A percentile compares a stretch with the other conserved stretches of the same genome.
Conservation (phyloP, 108 stramenopile genomes). For the Cyclotella atomus region DNA sequence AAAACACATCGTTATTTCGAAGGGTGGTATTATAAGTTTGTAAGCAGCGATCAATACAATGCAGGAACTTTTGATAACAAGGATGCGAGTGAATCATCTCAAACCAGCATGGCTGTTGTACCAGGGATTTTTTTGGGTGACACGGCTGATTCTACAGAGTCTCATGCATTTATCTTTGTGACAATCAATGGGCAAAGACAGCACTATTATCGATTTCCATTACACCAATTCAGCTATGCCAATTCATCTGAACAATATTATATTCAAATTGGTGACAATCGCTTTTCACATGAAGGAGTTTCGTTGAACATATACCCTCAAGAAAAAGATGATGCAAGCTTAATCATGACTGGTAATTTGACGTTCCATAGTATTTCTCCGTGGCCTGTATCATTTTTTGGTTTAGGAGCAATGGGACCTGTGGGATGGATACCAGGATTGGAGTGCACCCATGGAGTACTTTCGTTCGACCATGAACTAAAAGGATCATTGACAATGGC, state of each 20-base stretch:
- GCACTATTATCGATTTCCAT: conserved; percentile 34
- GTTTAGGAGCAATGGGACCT: conserved; percentile 43
- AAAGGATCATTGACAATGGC: conserved; percentile 23
- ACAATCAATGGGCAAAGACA: conserved; percentile 37
- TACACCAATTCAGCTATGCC: conserved; percentile 30
- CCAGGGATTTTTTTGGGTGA: conserved; percentile 36
- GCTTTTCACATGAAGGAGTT: conserved; percentile 26
- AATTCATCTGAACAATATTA: conserved; percentile 15
- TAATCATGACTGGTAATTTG: conserved; percentile 20
- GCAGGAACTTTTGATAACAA: neutral
- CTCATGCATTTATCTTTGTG: conserved; percentile 45
- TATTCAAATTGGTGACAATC: conserved; percentile 32
- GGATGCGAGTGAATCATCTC: no score
- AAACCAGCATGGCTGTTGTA: conserved; percentile 45
- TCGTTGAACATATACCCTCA: conserved; percentile 33
- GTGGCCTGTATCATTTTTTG: conserved; percentile 39
- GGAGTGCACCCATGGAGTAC: conserved; percentile 42
- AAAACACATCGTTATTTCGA: conserved; percentile 27
- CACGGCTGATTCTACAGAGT: conserved; percentile 19
- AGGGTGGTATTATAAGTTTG: conserved; percentile 47
- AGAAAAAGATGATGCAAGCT: conserved; percentile 27
- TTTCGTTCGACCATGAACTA: conserved; percentile 44
- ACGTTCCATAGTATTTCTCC: conserved; percentile 21
- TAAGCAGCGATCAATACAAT: conserved; percentile 11
- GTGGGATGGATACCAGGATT: conserved; percentile 44